A percentile compares a stretch with the other conserved stretches of the same genome.
These are phyloP conservation scores for Naematelia aurantialba DNA, from an alignment of 768 basidiomycete genomes.

Conservation along the genomic window DNA sequence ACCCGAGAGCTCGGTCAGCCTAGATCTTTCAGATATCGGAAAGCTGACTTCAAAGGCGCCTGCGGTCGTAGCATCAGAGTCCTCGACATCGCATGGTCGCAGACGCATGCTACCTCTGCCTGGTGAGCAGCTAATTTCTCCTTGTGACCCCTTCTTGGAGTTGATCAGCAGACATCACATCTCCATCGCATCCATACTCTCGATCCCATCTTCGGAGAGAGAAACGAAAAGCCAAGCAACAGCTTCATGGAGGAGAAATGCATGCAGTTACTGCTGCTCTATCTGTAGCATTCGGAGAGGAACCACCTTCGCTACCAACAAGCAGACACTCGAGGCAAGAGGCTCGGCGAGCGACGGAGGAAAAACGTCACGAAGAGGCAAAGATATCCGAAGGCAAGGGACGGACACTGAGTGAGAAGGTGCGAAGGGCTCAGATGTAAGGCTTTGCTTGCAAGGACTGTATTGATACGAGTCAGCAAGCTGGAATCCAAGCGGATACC, in stretches of 20 bases:
- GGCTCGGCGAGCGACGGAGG: slow-evolving; percentile 5
- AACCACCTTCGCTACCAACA: neutral
- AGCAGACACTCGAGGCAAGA: neutral
- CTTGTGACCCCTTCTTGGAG: neutral
- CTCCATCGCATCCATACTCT: slow-evolving; percentile 35
- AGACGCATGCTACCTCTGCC: neutral
- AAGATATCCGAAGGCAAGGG: slow-evolving; percentile 45
- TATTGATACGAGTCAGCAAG: slow-evolving; percentile 1
- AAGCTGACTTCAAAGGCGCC: neutral
- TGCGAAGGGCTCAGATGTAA: slow-evolving; percentile 44
- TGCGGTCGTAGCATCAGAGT: neutral
- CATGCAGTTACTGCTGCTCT: slow-evolving; percentile 15
- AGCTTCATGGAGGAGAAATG: slow-evolving; percentile 33
- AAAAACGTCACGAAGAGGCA: neutral
- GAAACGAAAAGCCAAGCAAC: slow-evolving; percentile 39
- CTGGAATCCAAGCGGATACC: slow-evolving; percentile 25
- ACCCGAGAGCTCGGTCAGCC: neutral
- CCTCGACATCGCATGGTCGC: neutral
- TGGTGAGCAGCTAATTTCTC: neutral
- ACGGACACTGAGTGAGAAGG: slow-evolving; percentile 42
- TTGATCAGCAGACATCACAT: slow-evolving; percentile 4
- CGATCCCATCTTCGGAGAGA: slow-evolving; percentile 35
- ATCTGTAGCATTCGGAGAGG: slow-evolving; percentile 8
- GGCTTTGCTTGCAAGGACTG: no score
- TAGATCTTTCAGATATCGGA: neutral